Percentiles rank a stretch among this genome's conserved stretches.
Evolutionary conservation across 306 rosid species (phyloP).

Genomic region (Canavalia gladiata): DNA sequence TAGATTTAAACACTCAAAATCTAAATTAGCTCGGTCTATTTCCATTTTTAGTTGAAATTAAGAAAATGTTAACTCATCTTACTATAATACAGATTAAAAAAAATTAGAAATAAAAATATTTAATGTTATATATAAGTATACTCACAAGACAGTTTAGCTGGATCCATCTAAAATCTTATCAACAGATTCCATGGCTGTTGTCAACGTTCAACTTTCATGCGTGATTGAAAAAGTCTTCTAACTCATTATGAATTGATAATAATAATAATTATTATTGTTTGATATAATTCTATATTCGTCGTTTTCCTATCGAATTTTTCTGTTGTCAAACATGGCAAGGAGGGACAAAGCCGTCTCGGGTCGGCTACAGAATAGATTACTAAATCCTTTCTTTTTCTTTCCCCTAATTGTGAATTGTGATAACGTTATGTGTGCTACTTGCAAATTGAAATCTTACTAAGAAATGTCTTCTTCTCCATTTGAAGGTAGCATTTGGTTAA

Average conservation of each 20-base stretch:
- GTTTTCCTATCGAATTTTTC: neutral
- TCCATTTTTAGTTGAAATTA: too few species aligned
- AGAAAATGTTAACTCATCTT: too few species aligned
- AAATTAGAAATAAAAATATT: too few species aligned
- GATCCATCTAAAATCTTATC: too few species aligned
- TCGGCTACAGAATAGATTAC: neutral
- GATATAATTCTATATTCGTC: neutral
- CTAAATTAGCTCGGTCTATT: too few species aligned
- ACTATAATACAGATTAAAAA: too few species aligned
- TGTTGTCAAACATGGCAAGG: constrained; percentile 30
- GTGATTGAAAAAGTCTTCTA: neutral
- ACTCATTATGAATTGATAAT: neutral
- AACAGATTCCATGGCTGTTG: constrained; percentile 28
- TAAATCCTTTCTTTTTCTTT: neutral
- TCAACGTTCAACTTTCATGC: constrained; percentile 24
- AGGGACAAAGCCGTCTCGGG: constrained; percentile 33
- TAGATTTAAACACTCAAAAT: too few species aligned
- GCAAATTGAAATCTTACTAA: neutral
- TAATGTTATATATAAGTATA: too few species aligned
- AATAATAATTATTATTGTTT: neutral
- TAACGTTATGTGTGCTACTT: neutral
- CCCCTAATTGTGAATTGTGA: neutral
- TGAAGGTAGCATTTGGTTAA: neutral
- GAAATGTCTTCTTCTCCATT: neutral
- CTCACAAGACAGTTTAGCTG: too few species aligned